These are phyloP conservation scores for Eucalyptus cladocalyx DNA, from an alignment of 345 rosid genomes.

Conservation along the genomic window DNA sequence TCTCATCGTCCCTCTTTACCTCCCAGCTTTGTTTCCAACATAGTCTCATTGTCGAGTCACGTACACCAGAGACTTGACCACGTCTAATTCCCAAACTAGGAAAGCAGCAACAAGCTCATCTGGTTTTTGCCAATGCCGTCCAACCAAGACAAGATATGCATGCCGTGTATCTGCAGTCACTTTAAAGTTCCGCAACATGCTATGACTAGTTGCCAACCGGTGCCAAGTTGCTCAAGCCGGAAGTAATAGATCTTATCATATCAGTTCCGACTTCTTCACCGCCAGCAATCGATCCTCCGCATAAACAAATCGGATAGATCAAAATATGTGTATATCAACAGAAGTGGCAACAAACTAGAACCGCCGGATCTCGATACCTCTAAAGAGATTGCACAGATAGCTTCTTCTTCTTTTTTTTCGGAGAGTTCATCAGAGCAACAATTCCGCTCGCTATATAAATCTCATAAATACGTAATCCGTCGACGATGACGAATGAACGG, in stretches of 20 bases:
- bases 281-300: background rate
- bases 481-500: background rate
- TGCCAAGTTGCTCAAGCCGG: background rate
- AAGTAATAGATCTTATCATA: background rate
- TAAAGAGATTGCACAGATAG: background rate
- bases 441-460: background rate
- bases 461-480: background rate
- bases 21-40: background rate
- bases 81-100: background rate
- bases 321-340: background rate
- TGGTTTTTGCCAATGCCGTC: background rate
- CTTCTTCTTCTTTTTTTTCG: background rate
- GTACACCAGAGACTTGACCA: background rate
- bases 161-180: background rate
- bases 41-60: background rate
- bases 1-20: background rate
- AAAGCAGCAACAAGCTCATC: background rate
- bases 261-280: background rate
- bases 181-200: background rate
- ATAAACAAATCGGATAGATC: background rate
- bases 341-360: background rate
- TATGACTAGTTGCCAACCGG: background rate
- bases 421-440: background rate
- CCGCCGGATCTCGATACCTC: background rate
- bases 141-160: background rate